phyloP scores from a whole-genome alignment of 1,284 basidiomycete species.

The Trichosporon inkin region DNA sequence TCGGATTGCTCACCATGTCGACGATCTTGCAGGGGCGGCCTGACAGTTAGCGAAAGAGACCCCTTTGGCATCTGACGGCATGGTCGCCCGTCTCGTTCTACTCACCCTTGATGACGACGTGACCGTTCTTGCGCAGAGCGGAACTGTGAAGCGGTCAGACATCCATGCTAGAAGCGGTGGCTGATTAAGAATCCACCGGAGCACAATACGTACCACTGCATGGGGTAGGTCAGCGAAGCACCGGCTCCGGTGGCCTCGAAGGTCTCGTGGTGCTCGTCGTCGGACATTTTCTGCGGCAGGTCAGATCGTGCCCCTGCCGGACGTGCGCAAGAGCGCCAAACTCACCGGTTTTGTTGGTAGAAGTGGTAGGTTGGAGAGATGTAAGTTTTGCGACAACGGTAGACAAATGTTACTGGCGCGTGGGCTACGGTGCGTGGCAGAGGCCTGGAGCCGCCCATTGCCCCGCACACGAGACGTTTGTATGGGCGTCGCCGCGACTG shows the following conservation, averaged over 20 bases:
- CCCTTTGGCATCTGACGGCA: background rate
- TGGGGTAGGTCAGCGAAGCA: slow-evolving; percentile 73
- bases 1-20: slow-evolving; percentile 62
- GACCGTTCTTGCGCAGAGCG: slow-evolving; percentile 82
- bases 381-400: slow-evolving; percentile 5
- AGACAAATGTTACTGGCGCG: slow-evolving; percentile 7
- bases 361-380: slow-evolving; percentile 16
- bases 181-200: background rate
- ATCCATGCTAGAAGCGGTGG: slow-evolving; percentile 23
- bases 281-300: slow-evolving; percentile 60
- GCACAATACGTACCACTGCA: slow-evolving; percentile 6
- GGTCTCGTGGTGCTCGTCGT: slow-evolving; percentile 82
- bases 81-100: background rate
- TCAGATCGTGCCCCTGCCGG: background rate
- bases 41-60: slow-evolving; percentile 7
- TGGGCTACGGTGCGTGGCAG: slow-evolving; percentile 9
- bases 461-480: slow-evolving; percentile 6
- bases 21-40: slow-evolving; percentile 97
- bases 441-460: background rate
- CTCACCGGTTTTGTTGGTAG: slow-evolving; percentile 18
- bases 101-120: slow-evolving; percentile 85
- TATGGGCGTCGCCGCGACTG: background rate
- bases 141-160: slow-evolving; percentile 78
- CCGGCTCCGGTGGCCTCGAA: slow-evolving; percentile 70
- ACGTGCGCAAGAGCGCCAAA: background rate